Evolutionary conservation across 208 protist species (phyloP).

Genomic region (Porcisia hertigi): DNA sequence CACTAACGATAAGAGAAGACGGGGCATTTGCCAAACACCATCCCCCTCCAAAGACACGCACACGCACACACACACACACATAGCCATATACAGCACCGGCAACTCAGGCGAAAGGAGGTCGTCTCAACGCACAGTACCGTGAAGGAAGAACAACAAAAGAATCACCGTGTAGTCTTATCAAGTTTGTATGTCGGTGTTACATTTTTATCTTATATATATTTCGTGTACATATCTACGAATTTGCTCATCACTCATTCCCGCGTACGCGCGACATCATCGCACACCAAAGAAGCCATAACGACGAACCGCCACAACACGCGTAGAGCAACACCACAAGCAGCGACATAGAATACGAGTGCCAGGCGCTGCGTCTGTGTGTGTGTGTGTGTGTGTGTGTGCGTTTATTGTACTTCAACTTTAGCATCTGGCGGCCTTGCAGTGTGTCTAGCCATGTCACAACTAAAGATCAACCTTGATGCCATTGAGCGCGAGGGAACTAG

Average conservation of each 20-base stretch:
- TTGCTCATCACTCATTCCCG: not conserved
- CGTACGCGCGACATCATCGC: not conserved
- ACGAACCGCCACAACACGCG: not conserved
- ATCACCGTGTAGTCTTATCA: not conserved
- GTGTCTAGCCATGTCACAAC: slow-evolving; percentile 14
- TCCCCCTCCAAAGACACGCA: not conserved
- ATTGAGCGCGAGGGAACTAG: slow-evolving; percentile 51
- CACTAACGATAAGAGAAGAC: too few relatives aligned
- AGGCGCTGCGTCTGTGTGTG: too few relatives aligned
- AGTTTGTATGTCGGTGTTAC: not conserved
- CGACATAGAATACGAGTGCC: not conserved
- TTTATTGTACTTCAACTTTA: not conserved
- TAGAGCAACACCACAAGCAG: not conserved
- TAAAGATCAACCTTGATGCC: slow-evolving; percentile 85
- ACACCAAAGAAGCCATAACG: not conserved
- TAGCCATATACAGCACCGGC: too few relatives aligned
- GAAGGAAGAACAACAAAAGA: too few relatives aligned
- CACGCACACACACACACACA: not conserved
- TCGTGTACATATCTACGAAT: not conserved
- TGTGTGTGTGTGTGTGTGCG: too few relatives aligned
- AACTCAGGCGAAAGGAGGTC: too few relatives aligned
- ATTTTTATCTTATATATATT: not conserved
- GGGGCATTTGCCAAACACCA: not conserved
- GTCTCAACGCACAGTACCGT: not conserved
- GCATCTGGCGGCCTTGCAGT: not conserved